phyloP scores from a whole-genome alignment of 352 stramenopile species.

The Pythium aristosporum region DNA sequence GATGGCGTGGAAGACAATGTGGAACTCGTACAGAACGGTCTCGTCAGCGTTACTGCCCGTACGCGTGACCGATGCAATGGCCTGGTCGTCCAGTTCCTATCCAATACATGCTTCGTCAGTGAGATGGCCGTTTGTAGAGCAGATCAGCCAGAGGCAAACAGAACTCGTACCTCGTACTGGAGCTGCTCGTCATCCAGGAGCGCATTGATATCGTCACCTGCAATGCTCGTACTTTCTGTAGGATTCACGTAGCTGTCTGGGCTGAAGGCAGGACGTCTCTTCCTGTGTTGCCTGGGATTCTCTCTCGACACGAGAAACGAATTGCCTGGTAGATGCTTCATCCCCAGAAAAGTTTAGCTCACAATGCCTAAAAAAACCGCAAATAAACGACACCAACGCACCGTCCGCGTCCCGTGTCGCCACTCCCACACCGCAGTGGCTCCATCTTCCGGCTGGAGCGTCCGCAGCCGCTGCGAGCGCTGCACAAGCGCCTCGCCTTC shows the following conservation, averaged over 20 bases:
- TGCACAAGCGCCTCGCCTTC: constrained; percentile 47
- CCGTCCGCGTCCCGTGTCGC: constrained; percentile 47
- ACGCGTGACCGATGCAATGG: background rate
- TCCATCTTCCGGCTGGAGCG: constrained; percentile 9
- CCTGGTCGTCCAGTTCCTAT: constrained; percentile 5
- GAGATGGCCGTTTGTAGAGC: background rate
- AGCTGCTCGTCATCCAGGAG: constrained; percentile 16
- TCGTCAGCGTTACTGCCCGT: constrained; percentile 5
- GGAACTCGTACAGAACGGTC: constrained; percentile 64
- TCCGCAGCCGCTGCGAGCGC: constrained; percentile 35
- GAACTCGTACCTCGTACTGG: constrained; percentile 5
- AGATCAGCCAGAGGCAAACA: background rate
- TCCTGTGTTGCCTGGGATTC: constrained; percentile 24
- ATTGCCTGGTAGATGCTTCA: constrained; percentile 60
- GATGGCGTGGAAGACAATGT: constrained; percentile 79
- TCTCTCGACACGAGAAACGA: constrained; percentile 62
- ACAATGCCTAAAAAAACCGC: background rate
- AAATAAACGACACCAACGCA: constrained; percentile 16
- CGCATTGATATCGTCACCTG: constrained; percentile 17
- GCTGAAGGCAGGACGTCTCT: background rate
- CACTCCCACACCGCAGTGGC: constrained; percentile 53
- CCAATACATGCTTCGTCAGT: background rate
- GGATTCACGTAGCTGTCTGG: background rate
- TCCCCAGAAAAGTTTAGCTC: background rate
- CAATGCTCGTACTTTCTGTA: background rate